Evolutionary conservation across 1,284 basidiomycete genomes (phyloP), one percentile per base, ranked within the genome.

Genomic region (Abortiporus biennis): DNA sequence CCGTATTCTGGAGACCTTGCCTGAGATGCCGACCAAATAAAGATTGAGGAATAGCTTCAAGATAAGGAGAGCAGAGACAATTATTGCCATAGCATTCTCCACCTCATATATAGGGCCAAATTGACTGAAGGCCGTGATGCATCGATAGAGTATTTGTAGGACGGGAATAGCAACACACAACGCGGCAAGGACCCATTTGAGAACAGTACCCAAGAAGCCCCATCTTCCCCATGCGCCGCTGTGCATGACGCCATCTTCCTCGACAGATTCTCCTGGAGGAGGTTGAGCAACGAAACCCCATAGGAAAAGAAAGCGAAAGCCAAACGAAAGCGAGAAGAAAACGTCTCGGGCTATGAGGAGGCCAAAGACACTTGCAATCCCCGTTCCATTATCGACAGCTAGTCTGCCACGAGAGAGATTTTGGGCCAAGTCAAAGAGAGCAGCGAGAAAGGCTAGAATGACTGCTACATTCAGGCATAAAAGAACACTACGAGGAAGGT

Each of bases 111-210:
- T 55, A 9, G 66, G 54, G 11, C 71, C 68, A 46, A 73, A 71
- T 38, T 59, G 62, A 45, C 61, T 58, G 43, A 72, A 65, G n/a
- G 51, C 51, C 4, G 56, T 55, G 31, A 69, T 60, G 24, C 78
- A 59, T 15, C 84, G 71, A 80, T 83, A 88, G 11, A 82, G 48
- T 29, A 80, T 67, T 55, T 86, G 80, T 27, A 87, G 62, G 32
- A 72, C 55, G 6, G 74, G 64, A 38, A 80, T 69, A 22, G 65
- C 48, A 24, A 78, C 21, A 36, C 23, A 41, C 22, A 68, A 61
- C 32, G 70, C 51, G 6, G 63, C 49, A 29, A 85, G 63, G 27
- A 53, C 48, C 66, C 70, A 76, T 47, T 81, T 74, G 40, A 82
- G 57, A 22, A 75, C 16, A 20, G 65, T 54, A 15, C 83, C 80